Evolutionary conservation across 495 filamentous ascomycete genomes (phyloP).

Genomic region (Penicillium parvum): DNA sequence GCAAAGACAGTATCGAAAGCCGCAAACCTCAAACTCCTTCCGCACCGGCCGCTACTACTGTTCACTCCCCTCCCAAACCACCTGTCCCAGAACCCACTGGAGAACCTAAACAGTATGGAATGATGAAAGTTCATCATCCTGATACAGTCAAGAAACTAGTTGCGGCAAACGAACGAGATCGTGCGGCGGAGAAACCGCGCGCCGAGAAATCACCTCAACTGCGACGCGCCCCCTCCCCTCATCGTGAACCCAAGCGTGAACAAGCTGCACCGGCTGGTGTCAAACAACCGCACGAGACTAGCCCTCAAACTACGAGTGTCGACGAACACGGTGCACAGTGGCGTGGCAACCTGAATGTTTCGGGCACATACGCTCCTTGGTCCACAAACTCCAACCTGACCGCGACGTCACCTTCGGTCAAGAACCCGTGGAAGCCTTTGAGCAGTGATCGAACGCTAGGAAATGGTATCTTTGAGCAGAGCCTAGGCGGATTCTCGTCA

Average conservation of each 20-base stretch:
- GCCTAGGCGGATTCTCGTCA: constrained; percentile 46
- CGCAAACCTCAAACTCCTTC: constrained; percentile 24
- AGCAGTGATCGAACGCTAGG: constrained; percentile 65
- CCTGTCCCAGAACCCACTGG: constrained; percentile 49
- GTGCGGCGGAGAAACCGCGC: constrained; percentile 32
- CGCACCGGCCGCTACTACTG: constrained; percentile 15
- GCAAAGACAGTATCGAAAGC: constrained; percentile 31
- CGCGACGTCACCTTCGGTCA: constrained; percentile 36
- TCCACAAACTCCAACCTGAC: constrained; percentile 33
- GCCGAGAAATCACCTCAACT: constrained; percentile 14
- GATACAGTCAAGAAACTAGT: constrained; percentile 42
- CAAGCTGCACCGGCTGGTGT: constrained; percentile 9
- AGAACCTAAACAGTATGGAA: constrained; percentile 52
- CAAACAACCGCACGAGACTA: background rate
- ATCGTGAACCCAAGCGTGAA: constrained; percentile 34
- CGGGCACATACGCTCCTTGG: constrained; percentile 38
- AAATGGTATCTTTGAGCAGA: constrained; percentile 72
- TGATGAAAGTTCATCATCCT: constrained; percentile 57
- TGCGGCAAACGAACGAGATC: constrained; percentile 36
- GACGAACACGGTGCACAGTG: constrained; percentile 38
- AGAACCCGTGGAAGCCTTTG: constrained; percentile 73
- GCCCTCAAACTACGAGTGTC: constrained; percentile 19
- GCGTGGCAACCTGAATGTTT: constrained; percentile 34
- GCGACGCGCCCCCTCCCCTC: constrained; percentile 32
- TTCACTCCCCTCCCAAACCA: constrained; percentile 49